Conservation (phyloP, 345 rosid species). For the Eucalyptus regnans region DNA sequence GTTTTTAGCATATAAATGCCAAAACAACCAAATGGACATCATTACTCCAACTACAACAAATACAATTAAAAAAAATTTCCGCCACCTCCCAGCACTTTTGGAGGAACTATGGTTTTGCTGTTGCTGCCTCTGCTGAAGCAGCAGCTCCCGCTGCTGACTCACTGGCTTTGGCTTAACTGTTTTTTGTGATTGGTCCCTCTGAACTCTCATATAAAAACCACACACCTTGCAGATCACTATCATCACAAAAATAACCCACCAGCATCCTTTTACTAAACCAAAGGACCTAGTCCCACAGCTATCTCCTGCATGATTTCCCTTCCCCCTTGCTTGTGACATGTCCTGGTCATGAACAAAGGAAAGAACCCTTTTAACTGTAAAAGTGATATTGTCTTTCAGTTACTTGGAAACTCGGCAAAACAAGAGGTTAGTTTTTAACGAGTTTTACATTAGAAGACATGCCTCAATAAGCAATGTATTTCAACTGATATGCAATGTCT, state of each 20-base stretch:
- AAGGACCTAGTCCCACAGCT: constrained; percentile 2
- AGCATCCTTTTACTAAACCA: constrained; percentile 22
- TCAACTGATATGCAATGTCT: neutral
- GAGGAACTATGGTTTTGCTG: constrained; percentile 30
- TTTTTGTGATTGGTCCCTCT: constrained; percentile 11
- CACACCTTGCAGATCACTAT: constrained; percentile 20
- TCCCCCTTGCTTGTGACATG: constrained; percentile 1
- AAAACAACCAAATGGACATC: constrained; percentile 48
- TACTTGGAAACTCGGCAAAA: neutral
- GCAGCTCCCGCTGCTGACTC: constrained; percentile 15
- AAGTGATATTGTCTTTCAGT: neutral
- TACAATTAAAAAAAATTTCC: constrained; percentile 42
- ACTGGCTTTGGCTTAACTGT: constrained; percentile 14
- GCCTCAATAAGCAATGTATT: neutral
- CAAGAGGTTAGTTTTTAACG: neutral
- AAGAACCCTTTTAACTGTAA: neutral
- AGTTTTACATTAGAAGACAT: neutral
- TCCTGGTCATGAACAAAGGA: constrained; percentile 10
- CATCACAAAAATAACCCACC: constrained; percentile 37
- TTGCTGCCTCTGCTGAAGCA: constrained; percentile 44
- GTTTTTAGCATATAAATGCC: constrained; percentile 22
- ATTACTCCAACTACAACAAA: constrained; percentile 40
- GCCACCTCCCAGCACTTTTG: constrained; percentile 61
- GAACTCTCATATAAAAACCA: constrained; percentile 10
- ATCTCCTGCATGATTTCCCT: constrained; percentile 2